Evolutionary conservation across 139 green algal genomes (phyloP), one percentile per base, ranked within the genome.

Genomic region (Chlorella sp.): DNA sequence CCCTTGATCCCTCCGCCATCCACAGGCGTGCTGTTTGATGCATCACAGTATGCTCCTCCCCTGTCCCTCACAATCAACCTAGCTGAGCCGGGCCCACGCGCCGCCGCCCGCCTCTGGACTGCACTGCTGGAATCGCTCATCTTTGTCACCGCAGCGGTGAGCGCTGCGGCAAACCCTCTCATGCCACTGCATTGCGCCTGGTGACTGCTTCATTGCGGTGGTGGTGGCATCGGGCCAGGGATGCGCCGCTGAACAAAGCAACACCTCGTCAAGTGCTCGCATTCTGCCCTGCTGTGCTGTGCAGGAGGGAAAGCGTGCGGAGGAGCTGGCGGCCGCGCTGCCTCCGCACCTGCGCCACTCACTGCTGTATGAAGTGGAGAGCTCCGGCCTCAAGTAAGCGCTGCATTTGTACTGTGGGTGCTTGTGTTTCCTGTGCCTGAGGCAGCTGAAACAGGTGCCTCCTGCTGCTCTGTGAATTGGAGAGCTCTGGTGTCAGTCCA

Each of bases 11-110:
- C 51, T 4, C 11, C 21, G 51, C 51, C 15, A 51, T 15, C 51
- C 21, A 67, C 80, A 85, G 80, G 80, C 25, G 65, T 85, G 63
- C 47, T 85, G 65, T 85, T 78, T 30, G 80, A 85, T 1, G 80
- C 80, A 16, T 13, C 65, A 30, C 65, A 78, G 80, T 68, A 57
- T 12, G 25, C n/a, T 0, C 80, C 80, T 20, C 80, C 65, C 4
- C 17, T 47, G 16, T 28, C 26, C 51, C 41, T 30, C 15, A 23
- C 64, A 0, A 25, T 78, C 67, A 85, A 76, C 65, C 80, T 85
- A 23, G 80, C 65, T 2, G 47, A 85, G 80, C 80, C 80, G 1
- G 80, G 80, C 28, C 80, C 80, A 25, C 44, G 80, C 2, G 67
- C 80, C 15, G 18, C 28, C 67, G 60, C 80, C 30, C 80, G 80